A percentile compares a stretch with the other conserved stretches of the same genome.
Conservation (phyloP, 345 rosid genomes). For the Citrus medica region DNA sequence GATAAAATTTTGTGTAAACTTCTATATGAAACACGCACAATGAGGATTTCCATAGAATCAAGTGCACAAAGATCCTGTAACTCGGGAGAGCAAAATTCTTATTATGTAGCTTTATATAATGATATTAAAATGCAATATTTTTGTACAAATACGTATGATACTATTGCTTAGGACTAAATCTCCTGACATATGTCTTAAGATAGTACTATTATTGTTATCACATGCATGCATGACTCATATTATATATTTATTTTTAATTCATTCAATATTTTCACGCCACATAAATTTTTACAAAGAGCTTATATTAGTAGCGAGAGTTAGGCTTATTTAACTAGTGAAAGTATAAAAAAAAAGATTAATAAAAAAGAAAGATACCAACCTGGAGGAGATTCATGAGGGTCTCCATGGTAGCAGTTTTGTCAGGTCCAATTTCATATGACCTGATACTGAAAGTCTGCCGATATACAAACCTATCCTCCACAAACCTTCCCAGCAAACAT, state of each 20-base stretch:
- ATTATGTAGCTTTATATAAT: no score
- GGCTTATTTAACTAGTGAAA: neutral
- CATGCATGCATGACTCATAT: no score
- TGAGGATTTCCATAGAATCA: neutral
- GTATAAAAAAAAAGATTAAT: neutral
- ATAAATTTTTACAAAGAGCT: no score
- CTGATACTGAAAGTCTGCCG: slow-evolving; percentile 56
- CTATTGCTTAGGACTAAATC: no score
- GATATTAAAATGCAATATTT: no score
- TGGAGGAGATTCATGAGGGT: slow-evolving; percentile 70
- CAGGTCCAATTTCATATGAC: slow-evolving; percentile 70
- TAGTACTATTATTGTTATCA: no score
- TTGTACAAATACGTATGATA: no score
- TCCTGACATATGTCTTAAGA: no score
- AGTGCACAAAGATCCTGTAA: neutral
- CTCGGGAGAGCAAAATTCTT: no score
- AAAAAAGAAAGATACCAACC: slow-evolving; percentile 24
- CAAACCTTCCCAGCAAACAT: slow-evolving; percentile 49
- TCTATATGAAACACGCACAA: neutral
- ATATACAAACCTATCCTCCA: slow-evolving; percentile 47
- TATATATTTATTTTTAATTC: no score
- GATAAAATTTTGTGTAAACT: neutral
- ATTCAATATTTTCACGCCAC: no score
- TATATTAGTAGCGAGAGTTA: neutral
- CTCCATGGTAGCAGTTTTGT: slow-evolving; percentile 72